Base-by-base conservation (phyloP, 2,329 filamentous ascomycete genomes). In the Diaporthe sp. region DNA sequence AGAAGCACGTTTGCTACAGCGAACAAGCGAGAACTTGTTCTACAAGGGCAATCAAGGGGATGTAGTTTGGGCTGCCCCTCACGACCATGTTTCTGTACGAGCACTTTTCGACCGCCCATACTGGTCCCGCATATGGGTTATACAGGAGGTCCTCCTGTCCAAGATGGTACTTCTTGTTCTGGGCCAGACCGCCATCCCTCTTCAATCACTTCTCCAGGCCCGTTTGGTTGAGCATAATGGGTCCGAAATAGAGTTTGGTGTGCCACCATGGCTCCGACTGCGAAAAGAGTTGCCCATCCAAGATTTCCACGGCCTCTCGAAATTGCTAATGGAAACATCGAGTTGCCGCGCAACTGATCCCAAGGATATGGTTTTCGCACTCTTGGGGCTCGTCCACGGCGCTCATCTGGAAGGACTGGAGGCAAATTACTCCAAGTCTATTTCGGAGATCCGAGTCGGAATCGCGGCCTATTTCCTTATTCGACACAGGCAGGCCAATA, bases 381-480 rank as follows among this genome's bases (percentile, higher is more conserved):
- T 61, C 15, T 40, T 61, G 38, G 58, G 58, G 12, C 58, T 61
- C 4, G 38, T 61, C 7, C 58, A 61, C 25, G 35, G 38, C 10
- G 35, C n/a, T 30, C 58, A 61, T 42, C 17, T 61, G 2, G 58
- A 61, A 30, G 58, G 58, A 1, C 25, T 61, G 25, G 58, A 30
- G 3, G 38, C 58, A 28, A 25, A 61, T 25, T 61, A 61, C 17
- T 61, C 58, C 13, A 61, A 61, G 25, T 61, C 58, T 13, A 6
- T 42, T 25, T 10, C 17, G 0, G 58, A 61, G 25, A 61, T 61
- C 4, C 35, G 38, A 8, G 2, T 61, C 17, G 58, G 58, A n/a
- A 61, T 61, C 15, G 58, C 58, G 13, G 38, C 58, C n/a, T 61
- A 61, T 45, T 61, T 61, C 12, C 35, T 61, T 13, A 42, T 40